phyloP scores from a whole-genome alignment of 164 flowering plant species.

The Annona squamosa region DNA sequence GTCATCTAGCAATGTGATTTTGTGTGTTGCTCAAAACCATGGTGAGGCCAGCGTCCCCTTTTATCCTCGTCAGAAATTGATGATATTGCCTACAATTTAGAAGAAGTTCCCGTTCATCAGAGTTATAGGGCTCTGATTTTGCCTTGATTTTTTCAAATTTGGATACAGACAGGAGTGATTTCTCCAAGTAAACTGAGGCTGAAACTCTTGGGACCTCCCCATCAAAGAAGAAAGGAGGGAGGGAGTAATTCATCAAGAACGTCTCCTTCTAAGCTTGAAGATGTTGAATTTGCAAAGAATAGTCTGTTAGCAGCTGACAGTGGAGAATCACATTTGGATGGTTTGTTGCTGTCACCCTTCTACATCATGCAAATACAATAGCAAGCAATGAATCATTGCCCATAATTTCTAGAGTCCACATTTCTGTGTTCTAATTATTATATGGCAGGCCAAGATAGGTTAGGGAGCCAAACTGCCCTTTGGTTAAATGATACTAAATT shows the following conservation, averaged over 20 bases:
- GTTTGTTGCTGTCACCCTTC: constrained; percentile 16
- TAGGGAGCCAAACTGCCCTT: background rate
- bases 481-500: background rate
- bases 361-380: background rate
- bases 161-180: constrained; percentile 62
- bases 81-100: background rate
- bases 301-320: constrained; percentile 45
- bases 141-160: background rate
- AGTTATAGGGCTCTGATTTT: background rate
- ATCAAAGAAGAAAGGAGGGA: constrained; percentile 55
- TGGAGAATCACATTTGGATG: constrained; percentile 41
- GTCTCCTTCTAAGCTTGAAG: constrained; percentile 73
- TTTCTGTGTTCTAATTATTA: background rate
- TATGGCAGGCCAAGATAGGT: background rate
- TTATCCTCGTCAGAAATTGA: background rate
- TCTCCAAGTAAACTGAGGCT: constrained; percentile 92
- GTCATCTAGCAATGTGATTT: too few relatives aligned
- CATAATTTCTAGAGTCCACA: background rate
- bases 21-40: too few relatives aligned
- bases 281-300: constrained; percentile 55
- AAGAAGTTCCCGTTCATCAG: background rate
- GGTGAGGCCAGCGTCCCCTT: too few relatives aligned
- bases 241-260: constrained; percentile 69
- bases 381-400: background rate
- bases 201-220: constrained; percentile 66